A percentile compares a stretch with the other conserved stretches of the same genome.
These are phyloP conservation scores for Komagataella pastoris DNA, from an alignment of 805 yeast species.

Conservation along the genomic window DNA sequence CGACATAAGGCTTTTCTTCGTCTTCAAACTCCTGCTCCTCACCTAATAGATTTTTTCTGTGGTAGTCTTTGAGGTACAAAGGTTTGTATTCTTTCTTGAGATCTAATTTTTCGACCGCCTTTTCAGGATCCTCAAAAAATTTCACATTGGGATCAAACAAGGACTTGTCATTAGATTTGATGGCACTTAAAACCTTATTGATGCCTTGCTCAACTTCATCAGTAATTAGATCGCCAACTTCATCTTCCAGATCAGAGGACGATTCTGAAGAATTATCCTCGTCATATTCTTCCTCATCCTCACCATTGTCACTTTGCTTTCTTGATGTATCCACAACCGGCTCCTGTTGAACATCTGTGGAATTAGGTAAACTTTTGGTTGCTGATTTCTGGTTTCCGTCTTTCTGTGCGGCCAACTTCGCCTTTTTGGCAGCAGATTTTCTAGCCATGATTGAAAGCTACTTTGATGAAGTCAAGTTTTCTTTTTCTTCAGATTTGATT, in stretches of 20 bases:
- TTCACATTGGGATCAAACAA: constrained; percentile 55
- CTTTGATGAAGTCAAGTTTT: too few species aligned
- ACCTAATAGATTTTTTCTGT: constrained; percentile 66
- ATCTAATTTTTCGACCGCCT: constrained; percentile 15
- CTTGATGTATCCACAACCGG: not conserved
- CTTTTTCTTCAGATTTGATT: not conserved
- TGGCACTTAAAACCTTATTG: constrained; percentile 53
- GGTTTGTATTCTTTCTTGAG: constrained; percentile 42
- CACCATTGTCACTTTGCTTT: not conserved
- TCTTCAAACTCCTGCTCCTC: constrained; percentile 30
- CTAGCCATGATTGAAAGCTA: not conserved
- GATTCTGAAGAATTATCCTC: constrained; percentile 21
- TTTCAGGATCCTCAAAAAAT: constrained; percentile 54
- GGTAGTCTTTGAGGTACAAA: constrained; percentile 83
- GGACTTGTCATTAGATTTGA: constrained; percentile 51
- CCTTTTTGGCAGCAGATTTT: not conserved
- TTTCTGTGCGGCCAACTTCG: not conserved
- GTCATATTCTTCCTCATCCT: constrained; percentile 3
- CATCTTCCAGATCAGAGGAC: constrained; percentile 76
- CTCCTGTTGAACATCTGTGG: not conserved
- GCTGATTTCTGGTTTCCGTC: not conserved
- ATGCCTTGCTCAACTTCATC: constrained; percentile 77
- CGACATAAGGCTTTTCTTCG: constrained; percentile 55
- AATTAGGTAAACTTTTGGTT: too few species aligned
- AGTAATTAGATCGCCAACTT: constrained; percentile 77